Evolutionary conservation across 1,284 basidiomycete genomes (phyloP), one percentile per base, ranked within the genome.

Genomic region (Sanguinoderma infundibulare): DNA sequence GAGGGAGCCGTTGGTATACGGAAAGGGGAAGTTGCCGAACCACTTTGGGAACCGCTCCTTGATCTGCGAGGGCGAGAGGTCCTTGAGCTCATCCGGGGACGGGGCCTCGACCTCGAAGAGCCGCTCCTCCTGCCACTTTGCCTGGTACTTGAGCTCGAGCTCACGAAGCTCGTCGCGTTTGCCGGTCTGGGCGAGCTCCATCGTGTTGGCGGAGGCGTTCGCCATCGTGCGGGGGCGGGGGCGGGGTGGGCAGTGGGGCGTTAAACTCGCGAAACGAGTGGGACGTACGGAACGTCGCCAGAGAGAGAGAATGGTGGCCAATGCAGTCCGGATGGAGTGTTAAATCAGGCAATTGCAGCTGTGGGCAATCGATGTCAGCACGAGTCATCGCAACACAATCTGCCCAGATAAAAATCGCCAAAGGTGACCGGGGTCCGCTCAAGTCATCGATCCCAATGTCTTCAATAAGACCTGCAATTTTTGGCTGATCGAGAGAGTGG

Each of bases 1-100:
- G 69, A 99, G 84, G 66, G 92, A 93, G 53, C 98, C 98, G 75
- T 99, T 99, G 95, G 98, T 98, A 84, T 99, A 99, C 2, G 95
- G 93, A 79, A 84, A 97, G 30, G 97, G 95, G 76, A 93, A 96
- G 76, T 90, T 98, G 59, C 96, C 96, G 72, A 98, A 94, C 95
- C 95, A 98, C 80, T 98, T 99, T 36, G 96, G 96, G 75, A 88
- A 87, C 79, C 91, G 89, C 68, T 89, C 79, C 57, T 80, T 81
- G 70, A 92, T 78, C 70, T 92, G 77, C n/a, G 81, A 81, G 32
- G 79, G 77, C 24, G 90, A 87, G 39, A 92, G 83, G 58, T 85
- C 85, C 61, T 81, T 79, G 46, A 87, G 80, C 64, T 92, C 87
- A 58, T 87, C 85, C 9, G 79, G 77, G 44, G 87, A 79, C 2